phyloP scores from a whole-genome alignment of 1,139 yeast genomes.

The Taiozyma onychis region DNA sequence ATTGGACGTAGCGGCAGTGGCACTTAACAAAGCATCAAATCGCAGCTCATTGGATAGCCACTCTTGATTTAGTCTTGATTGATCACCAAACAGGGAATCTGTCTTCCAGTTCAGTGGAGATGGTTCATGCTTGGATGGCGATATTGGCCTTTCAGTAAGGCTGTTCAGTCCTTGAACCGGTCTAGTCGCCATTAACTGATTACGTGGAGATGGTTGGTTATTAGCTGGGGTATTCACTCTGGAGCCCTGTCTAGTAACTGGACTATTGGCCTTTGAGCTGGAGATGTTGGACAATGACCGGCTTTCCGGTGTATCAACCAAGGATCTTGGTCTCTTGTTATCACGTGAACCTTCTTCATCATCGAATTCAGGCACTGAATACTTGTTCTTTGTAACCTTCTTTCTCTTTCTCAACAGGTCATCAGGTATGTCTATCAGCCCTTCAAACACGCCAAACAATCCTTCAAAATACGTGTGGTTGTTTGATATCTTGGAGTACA shows the following conservation, averaged over 20 bases:
- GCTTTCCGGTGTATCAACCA: background rate
- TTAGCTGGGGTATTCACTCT: background rate
- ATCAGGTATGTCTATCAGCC: slow-evolving; percentile 16
- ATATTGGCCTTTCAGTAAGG: background rate
- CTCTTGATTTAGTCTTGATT: slow-evolving; percentile 31
- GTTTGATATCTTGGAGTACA: slow-evolving; percentile 33
- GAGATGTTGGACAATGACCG: background rate
- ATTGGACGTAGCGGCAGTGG: slow-evolving; percentile 60
- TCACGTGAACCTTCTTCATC: background rate
- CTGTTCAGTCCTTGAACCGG: background rate
- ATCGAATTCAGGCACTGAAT: slow-evolving; percentile 26
- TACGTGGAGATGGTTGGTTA: background rate
- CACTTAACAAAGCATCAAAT: slow-evolving; percentile 68
- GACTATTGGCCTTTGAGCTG: background rate
- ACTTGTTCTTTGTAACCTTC: slow-evolving; percentile 21
- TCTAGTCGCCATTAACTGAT: background rate
- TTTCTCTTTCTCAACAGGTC: slow-evolving; percentile 23
- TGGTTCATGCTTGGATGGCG: background rate
- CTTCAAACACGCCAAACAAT: slow-evolving; percentile 78
- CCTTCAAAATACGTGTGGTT: slow-evolving; percentile 59
- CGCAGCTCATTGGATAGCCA: slow-evolving; percentile 69
- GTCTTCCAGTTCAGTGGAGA: slow-evolving; percentile 5
- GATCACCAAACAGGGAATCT: slow-evolving; percentile 18
- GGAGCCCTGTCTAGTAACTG: background rate
- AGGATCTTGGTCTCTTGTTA: background rate